Percentiles rank a stretch among this genome's conserved stretches.
phyloP scores from a whole-genome alignment of 176 grass and related monocot genomes.

The Triticum dicoccoides region DNA sequence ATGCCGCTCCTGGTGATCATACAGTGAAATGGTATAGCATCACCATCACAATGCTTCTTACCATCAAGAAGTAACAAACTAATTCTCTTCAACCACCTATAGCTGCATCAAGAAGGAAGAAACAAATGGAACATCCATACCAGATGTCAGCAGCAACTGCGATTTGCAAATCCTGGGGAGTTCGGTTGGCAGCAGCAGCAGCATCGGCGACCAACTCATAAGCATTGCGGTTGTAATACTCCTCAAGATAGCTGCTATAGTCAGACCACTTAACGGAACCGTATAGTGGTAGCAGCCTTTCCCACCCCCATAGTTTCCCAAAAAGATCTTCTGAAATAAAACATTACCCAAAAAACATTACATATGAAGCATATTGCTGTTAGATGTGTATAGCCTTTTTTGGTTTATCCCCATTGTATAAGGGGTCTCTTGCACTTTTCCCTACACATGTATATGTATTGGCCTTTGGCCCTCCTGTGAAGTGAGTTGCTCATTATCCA shows the following conservation, averaged over 20 bases:
- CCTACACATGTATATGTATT: too few relatives aligned
- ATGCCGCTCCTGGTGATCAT: background rate
- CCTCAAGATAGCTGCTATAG: background rate
- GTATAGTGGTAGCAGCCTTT: background rate
- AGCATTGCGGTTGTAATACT: background rate
- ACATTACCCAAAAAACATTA: background rate
- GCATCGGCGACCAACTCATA: background rate
- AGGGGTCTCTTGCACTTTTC: too few relatives aligned
- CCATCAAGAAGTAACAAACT: background rate
- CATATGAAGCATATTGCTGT: background rate
- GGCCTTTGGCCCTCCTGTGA: too few relatives aligned
- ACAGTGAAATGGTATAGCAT: background rate
- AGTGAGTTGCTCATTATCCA: too few relatives aligned
- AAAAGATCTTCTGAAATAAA: background rate
- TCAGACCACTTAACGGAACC: background rate
- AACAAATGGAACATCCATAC: background rate
- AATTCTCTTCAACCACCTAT: background rate
- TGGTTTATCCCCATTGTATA: too few relatives aligned
- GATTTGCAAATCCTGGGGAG: background rate
- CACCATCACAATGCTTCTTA: background rate
- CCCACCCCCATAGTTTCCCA: background rate
- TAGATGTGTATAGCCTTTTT: too few relatives aligned
- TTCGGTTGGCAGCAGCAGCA: background rate
- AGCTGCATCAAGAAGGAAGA: slow-evolving; percentile 8
- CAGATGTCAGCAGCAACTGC: background rate